Conservation (phyloP, 148 eudicot species). For the Silene conica region DNA sequence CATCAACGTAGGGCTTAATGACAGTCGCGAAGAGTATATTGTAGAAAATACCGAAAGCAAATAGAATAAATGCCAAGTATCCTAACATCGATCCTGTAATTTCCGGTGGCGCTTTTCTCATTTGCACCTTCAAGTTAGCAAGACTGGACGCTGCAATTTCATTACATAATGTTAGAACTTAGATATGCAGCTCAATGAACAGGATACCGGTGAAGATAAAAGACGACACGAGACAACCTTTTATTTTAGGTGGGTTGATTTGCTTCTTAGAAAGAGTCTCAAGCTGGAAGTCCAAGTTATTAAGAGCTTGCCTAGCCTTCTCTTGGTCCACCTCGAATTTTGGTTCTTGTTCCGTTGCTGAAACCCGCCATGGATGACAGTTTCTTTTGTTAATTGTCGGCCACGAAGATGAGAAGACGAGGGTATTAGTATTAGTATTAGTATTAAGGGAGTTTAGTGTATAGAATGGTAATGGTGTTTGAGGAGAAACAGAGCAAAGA, state of each 20-base stretch:
- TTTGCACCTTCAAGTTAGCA: constrained; percentile 25
- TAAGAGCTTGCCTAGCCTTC: constrained; percentile 64
- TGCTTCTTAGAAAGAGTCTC: constrained; percentile 42
- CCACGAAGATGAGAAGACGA: neutral
- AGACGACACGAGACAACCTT: constrained; percentile 32
- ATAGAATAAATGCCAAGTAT: constrained; percentile 33
- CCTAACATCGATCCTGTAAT: constrained; percentile 36
- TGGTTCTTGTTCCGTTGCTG: constrained; percentile 43
- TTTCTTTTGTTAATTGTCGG: neutral
- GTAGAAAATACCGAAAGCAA: constrained; percentile 44
- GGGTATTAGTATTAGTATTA: neutral
- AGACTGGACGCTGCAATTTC: constrained; percentile 38
- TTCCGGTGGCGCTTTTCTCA: constrained; percentile 31
- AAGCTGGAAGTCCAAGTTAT: constrained; percentile 58
- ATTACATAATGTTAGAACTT: neutral
- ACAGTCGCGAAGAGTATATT: constrained; percentile 49
- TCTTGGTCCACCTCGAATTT: constrained; percentile 54
- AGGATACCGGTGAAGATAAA: neutral
- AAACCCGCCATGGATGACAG: constrained; percentile 15
- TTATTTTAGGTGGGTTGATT: constrained; percentile 42
- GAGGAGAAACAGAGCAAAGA: constrained; percentile 22
- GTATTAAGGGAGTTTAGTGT: neutral
- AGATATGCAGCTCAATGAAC: too few species aligned
- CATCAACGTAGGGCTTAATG: constrained; percentile 60
- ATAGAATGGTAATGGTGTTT: constrained; percentile 11